Conservation (phyloP, 768 basidiomycete species). For the Mycena galopus region DNA sequence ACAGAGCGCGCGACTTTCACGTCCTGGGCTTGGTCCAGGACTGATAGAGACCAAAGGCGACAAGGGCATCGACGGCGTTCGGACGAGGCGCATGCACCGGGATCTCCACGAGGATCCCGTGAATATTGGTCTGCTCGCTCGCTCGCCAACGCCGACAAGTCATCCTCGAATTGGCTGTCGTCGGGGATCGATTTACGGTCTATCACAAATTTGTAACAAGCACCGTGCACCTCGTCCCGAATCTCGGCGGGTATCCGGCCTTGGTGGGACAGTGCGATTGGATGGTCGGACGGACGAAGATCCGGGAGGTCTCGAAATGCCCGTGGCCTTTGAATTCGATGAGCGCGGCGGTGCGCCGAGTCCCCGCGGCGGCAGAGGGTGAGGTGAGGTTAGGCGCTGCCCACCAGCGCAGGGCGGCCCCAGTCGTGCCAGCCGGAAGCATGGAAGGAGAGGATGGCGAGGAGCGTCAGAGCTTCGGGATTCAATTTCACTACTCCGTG, state of each 20-base stretch:
- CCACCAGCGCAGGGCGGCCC: too few species aligned
- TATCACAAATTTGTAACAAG: slow-evolving; percentile 33
- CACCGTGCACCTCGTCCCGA: slow-evolving; percentile 20
- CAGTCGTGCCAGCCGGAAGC: slow-evolving; percentile 41
- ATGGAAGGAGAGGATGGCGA: slow-evolving; percentile 41
- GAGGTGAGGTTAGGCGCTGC: too few species aligned
- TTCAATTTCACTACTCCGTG: slow-evolving; percentile 33
- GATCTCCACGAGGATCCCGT: slow-evolving; percentile 31
- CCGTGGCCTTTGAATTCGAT: slow-evolving; percentile 15
- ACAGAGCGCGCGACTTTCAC: slow-evolving; percentile 8
- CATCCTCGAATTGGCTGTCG: slow-evolving; percentile 3
- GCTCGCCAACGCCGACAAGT: neutral
- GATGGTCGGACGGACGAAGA: slow-evolving; percentile 39
- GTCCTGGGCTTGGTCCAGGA: slow-evolving; percentile 28
- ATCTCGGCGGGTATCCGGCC: slow-evolving; percentile 14
- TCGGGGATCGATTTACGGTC: slow-evolving; percentile 17
- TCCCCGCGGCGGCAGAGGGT: neutral
- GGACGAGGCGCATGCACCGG: neutral
- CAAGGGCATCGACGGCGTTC: slow-evolving; percentile 32
- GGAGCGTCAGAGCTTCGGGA: slow-evolving; percentile 38
- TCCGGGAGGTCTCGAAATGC: slow-evolving; percentile 10
- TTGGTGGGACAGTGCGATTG: slow-evolving; percentile 33
- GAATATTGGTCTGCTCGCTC: neutral
- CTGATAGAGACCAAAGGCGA: slow-evolving; percentile 37
- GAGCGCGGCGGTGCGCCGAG: slow-evolving; percentile 20